Percentiles rank a stretch among this genome's conserved stretches.
These are phyloP conservation scores for Yarrowia sp. DNA, from an alignment of 805 yeast genomes.

Conservation along the genomic window DNA sequence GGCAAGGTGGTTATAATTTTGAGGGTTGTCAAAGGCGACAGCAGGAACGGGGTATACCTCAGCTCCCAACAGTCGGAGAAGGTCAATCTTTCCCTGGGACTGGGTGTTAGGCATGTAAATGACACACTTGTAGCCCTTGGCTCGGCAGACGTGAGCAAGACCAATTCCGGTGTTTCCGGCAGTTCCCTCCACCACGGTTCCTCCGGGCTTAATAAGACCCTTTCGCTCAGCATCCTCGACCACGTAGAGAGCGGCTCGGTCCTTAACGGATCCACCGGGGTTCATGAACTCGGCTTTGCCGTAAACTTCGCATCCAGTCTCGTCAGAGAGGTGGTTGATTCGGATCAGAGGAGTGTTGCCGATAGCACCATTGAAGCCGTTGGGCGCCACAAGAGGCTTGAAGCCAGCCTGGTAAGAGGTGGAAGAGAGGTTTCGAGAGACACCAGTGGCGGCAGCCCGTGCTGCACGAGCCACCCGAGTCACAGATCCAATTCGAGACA, in stretches of 20 bases:
- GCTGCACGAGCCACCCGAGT: background rate
- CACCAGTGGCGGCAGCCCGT: background rate
- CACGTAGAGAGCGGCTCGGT: conserved; percentile 78
- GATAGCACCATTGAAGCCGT: conserved; percentile 77
- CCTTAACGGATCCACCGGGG: conserved; percentile 92
- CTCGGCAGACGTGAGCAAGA: conserved; percentile 69
- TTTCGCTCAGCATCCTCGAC: conserved; percentile 72
- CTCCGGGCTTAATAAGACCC: conserved; percentile 62
- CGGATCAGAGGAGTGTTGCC: conserved; percentile 89
- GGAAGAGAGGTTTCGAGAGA: background rate
- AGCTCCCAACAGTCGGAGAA: conserved; percentile 72
- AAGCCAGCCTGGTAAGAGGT: conserved; percentile 13
- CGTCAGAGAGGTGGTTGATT: conserved; percentile 53
- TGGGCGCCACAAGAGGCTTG: conserved; percentile 12
- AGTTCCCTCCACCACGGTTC: conserved; percentile 87
- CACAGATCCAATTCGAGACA: conserved; percentile 15
- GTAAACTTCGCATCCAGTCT: conserved; percentile 67
- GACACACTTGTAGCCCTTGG: conserved; percentile 78
- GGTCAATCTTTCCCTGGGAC: conserved; percentile 72
- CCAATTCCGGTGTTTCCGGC: conserved; percentile 98
- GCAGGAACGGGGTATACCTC: conserved; percentile 88
- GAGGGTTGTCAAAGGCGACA: conserved; percentile 74
- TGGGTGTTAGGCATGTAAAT: conserved; percentile 92
- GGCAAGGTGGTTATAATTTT: conserved; percentile 85
- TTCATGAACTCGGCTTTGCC: conserved; percentile 92